These are phyloP conservation scores for Groenewaldozyma sp. DNA, from an alignment of 1,139 yeast genomes.

Conservation along the genomic window DNA sequence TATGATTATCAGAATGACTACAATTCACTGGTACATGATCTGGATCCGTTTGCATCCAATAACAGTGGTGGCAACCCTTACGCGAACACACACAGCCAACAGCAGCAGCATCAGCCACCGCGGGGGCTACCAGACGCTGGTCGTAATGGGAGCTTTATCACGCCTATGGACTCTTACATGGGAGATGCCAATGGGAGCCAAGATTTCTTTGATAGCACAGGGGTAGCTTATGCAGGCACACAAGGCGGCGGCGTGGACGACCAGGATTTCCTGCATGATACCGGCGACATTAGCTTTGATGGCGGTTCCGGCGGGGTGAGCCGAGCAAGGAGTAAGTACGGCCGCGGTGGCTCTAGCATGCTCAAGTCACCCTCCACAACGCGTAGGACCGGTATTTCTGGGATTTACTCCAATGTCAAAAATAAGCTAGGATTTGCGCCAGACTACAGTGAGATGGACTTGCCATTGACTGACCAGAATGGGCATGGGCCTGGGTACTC, in stretches of 20 bases:
- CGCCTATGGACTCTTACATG: constrained; percentile 5
- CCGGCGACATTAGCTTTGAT: neutral
- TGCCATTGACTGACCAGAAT: constrained; percentile 24
- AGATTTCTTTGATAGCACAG: constrained; percentile 1
- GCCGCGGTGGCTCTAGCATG: no score
- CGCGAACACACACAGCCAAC: no score
- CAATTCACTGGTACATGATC: no score
- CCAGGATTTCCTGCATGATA: constrained; percentile 6
- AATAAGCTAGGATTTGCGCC: constrained; percentile 25
- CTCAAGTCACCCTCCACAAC: no score
- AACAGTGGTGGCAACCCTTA: no score
- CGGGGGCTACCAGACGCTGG: no score
- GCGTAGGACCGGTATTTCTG: constrained; percentile 20
- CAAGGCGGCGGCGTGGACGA: constrained; percentile 7
- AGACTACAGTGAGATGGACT: constrained; percentile 28
- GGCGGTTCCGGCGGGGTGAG: neutral
- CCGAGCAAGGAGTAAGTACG: neutral
- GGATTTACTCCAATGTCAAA: constrained; percentile 23
- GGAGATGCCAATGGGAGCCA: no score
- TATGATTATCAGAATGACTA: no score
- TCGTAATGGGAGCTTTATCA: no score
- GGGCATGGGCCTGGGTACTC: constrained; percentile 13
- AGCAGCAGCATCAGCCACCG: no score
- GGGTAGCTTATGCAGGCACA: neutral
- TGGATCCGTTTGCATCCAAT: no score